phyloP scores from a whole-genome alignment of 2,329 filamentous ascomycete genomes.

The Aschersonia sp. region DNA sequence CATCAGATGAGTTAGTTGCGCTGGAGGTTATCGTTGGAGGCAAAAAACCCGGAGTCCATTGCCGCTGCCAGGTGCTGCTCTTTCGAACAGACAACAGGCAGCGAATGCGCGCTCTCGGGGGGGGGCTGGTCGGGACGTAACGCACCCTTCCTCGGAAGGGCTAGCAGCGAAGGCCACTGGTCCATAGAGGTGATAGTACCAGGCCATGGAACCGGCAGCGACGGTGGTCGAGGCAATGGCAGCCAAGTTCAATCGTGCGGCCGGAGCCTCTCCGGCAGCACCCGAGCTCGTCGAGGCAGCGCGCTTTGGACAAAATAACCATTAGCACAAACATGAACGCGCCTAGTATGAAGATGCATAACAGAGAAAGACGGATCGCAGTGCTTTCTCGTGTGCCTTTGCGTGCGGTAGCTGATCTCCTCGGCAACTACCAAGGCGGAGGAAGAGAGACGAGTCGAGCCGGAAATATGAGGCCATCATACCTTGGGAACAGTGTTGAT shows the following conservation, averaged over 20 bases:
- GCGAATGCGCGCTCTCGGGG: too few species aligned
- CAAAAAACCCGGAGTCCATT: too few species aligned
- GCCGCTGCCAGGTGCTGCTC: too few species aligned
- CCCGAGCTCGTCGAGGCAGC: constrained; percentile 60
- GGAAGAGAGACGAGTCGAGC: background rate
- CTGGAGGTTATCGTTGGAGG: too few species aligned
- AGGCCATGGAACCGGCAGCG: constrained; percentile 79
- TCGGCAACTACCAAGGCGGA: constrained; percentile 8
- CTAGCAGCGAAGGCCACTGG: constrained; percentile 78
- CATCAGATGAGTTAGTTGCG: background rate
- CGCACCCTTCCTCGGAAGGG: constrained; percentile 96
- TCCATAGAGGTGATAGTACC: constrained; percentile 96
- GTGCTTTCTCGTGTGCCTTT: too few species aligned
- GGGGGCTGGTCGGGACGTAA: constrained; percentile 13
- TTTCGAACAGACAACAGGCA: too few species aligned
- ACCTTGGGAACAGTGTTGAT: constrained; percentile 62
- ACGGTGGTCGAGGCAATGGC: constrained; percentile 75
- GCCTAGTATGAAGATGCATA: too few species aligned
- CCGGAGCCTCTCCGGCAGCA: constrained; percentile 53
- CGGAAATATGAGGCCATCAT: constrained; percentile 25
- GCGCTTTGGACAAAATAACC: constrained; percentile 29
- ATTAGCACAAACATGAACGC: too few species aligned
- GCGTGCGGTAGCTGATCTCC: constrained; percentile 14
- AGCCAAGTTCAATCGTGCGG: constrained; percentile 74
- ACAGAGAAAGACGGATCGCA: too few species aligned